phyloP scores from a whole-genome alignment of 192 early-diverging fungal species.

The Mortierella antarctica region DNA sequence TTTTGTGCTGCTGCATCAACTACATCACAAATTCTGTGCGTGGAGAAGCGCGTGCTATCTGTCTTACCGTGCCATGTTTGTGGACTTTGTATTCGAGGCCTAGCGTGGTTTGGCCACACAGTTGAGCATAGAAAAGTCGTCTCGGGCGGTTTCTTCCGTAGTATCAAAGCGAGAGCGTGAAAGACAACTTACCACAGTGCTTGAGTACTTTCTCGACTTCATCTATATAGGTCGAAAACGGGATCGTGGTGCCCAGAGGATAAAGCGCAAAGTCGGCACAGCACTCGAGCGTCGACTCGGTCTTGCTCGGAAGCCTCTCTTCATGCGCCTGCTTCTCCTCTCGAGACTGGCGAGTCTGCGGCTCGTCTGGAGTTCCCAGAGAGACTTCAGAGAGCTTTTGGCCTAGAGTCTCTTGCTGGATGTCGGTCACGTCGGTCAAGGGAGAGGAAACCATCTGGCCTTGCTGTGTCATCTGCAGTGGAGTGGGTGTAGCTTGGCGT shows the following conservation, averaged over 20 bases:
- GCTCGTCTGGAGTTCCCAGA: too few relatives aligned
- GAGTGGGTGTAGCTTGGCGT: too few relatives aligned
- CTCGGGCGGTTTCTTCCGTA: neutral
- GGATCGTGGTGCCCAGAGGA: constrained; percentile 8
- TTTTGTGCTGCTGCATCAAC: neutral
- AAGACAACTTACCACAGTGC: constrained; percentile 10
- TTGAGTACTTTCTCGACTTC: constrained; percentile 18
- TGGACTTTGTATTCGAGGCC: constrained; percentile 13
- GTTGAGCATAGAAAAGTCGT: neutral
- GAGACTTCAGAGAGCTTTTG: too few relatives aligned
- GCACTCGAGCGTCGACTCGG: neutral
- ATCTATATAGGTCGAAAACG: constrained; percentile 8
- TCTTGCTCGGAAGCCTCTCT: too few relatives aligned
- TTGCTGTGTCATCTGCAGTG: too few relatives aligned
- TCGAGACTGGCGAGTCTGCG: too few relatives aligned
- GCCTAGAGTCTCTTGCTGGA: too few relatives aligned
- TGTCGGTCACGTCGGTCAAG: too few relatives aligned
- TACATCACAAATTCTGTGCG: neutral
- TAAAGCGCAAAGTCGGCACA: constrained; percentile 24
- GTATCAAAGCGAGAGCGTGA: neutral
- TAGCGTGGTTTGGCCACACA: neutral
- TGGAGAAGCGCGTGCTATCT: neutral
- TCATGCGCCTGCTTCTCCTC: too few relatives aligned
- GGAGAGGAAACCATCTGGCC: too few relatives aligned
- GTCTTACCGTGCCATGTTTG: constrained; percentile 4